These are phyloP conservation scores for Penicillium ucsense DNA, from an alignment of 495 filamentous ascomycete species.

Conservation along the genomic window DNA sequence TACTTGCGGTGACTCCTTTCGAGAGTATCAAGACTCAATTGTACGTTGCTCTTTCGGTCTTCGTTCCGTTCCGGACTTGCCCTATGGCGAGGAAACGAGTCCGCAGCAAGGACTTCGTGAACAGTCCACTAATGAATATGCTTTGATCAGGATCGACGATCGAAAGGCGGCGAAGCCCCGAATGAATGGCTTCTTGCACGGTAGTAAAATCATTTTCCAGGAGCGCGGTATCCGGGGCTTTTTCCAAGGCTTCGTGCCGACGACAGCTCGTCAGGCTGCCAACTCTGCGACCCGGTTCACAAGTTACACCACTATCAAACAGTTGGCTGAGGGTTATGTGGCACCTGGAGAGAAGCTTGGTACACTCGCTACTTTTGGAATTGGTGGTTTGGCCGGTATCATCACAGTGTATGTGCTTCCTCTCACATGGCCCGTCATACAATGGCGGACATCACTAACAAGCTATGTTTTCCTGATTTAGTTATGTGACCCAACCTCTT, in stretches of 20 bases:
- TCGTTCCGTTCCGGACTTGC: no score
- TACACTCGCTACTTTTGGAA: slow-evolving; percentile 76
- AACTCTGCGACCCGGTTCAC: slow-evolving; percentile 87
- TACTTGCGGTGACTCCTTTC: slow-evolving; percentile 91
- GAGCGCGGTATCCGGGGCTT: slow-evolving; percentile 86
- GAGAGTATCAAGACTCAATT: slow-evolving; percentile 96
- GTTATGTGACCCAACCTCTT: slow-evolving; percentile 71
- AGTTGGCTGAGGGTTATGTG: slow-evolving; percentile 84
- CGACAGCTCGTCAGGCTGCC: slow-evolving; percentile 86
- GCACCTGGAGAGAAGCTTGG: slow-evolving; percentile 93
- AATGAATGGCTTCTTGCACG: slow-evolving; percentile 88
- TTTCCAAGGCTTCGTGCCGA: slow-evolving; percentile 94
- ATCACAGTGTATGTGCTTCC: slow-evolving; percentile 73
- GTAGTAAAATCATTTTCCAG: slow-evolving; percentile 71
- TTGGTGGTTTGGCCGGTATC: slow-evolving; percentile 80
- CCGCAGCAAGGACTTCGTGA: no score
- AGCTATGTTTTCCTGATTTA: slow-evolving; percentile 5
- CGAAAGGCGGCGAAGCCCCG: slow-evolving; percentile 78
- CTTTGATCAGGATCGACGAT: slow-evolving; percentile 68
- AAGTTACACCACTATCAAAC: slow-evolving; percentile 81
- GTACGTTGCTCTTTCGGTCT: slow-evolving; percentile 27
- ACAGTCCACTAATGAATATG: no score
- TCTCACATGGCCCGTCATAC: no score
- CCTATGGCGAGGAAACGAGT: no score
- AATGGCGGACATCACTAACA: no score